phyloP scores from a whole-genome alignment of 257 asterid genomes.

The Penstemon newberryi region DNA sequence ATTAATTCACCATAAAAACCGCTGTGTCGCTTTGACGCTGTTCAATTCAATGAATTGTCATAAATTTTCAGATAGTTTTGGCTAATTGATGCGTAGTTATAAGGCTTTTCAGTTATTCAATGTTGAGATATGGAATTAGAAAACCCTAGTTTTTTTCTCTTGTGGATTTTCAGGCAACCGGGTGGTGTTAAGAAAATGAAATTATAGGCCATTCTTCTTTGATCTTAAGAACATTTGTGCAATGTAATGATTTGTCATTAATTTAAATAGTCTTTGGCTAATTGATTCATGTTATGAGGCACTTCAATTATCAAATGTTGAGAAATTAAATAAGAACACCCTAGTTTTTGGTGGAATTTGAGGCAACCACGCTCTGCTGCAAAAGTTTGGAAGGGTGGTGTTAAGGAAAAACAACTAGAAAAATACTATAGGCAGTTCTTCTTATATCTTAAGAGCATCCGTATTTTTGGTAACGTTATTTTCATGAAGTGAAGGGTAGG shows the following conservation, averaged over 20 bases:
- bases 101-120: constrained; percentile 2
- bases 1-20: constrained; percentile 4
- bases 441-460: constrained; percentile 2
- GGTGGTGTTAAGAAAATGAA: too few species aligned
- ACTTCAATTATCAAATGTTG: constrained; percentile 11
- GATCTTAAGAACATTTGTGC: not conserved
- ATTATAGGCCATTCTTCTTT: not conserved
- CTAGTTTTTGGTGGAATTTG: too few species aligned
- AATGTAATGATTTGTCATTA: too few species aligned
- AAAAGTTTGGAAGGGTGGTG: too few species aligned
- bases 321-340: not conserved
- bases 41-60: not conserved
- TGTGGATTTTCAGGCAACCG: too few species aligned
- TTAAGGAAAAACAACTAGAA: too few species aligned
- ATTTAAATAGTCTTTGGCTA: constrained; percentile 13
- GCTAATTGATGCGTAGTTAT: constrained; percentile 2
- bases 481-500: not conserved
- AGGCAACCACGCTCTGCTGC: too few species aligned
- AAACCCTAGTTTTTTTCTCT: not conserved
- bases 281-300: not conserved
- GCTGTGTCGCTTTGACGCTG: not conserved
- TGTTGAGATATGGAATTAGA: constrained; percentile 6
- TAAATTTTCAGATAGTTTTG: constrained; percentile 3
- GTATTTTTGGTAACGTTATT: not conserved
- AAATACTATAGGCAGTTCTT: not conserved